Base-by-base conservation (phyloP, 345 rosid species). In the Linum lewisii region DNA sequence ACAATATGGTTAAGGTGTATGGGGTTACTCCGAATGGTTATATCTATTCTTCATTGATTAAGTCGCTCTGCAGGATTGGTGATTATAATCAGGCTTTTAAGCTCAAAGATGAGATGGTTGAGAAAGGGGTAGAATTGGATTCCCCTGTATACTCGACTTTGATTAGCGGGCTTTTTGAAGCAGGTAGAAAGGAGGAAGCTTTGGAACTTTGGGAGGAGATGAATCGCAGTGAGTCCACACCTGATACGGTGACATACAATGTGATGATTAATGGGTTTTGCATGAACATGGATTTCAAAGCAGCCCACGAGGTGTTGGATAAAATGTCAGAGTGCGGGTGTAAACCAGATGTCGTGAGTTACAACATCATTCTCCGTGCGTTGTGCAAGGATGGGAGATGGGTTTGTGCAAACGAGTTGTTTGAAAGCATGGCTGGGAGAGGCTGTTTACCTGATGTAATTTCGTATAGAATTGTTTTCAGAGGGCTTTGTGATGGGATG, bases 401-500 rank as follows among this genome's bases (percentile, higher is more conserved):
- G 75, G 66, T 63, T 15, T 90, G 83, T 58, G 95, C 86, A 0
- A 77, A 29, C 37, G 88, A 88, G 63, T 68, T 92, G 61, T 80
- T 92, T 47, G 88, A 84, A 69, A 93, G 85, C 64, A 84, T 92
- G 93, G 95, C 93, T 1, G 69, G 93, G 49, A 74, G 75, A 59
- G 96, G 93, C 4, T 79, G 84, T 55, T 25, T 25, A 58, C 95
- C 93, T 37, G 93, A 92, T 79, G 72, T 73, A 20, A 79, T 84
- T 50, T 84, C 95, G 4, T 81, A 86, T 63, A 80, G 98, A 63
- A 77, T 84, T 67, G 67, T 88, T 54, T 92, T 92, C 60, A 87
- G 82, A 21, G 90, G 84, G 37, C 83, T 92, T 55, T 72, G 83
- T 5, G 66, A 73, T 22, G 74, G 63, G 58, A 64, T 68, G 72